Evolutionary conservation across 371 early-diverging fungal species (phyloP), one percentile per base, ranked within the genome.

Genomic region (Catenaria anguillulae): DNA sequence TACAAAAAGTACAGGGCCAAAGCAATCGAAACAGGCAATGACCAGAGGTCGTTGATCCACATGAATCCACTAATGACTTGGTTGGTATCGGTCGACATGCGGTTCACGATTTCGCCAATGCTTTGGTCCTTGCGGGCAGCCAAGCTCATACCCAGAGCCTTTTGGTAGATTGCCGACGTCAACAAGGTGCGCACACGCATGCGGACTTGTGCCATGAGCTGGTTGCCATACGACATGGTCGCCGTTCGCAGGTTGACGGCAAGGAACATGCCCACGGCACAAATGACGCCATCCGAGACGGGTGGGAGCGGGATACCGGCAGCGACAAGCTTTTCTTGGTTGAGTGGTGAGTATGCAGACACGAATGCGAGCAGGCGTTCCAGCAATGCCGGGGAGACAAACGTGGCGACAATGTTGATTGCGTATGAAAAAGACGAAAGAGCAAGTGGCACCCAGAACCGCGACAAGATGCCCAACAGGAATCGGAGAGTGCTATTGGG

Each of bases 11-110:
- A 72, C 55, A 96, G 73, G 6, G 90, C 85, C 50, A 94, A 65
- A 0, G 74, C 62, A 48, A 93, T 90, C 72, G 93, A 92, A 64
- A 93, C 82, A 23, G 92, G 89, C n/a, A 89, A 86, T 65, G 87
- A 84, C 92, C 19, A 26, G 12, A 19, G 12, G 2, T 48, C 48
- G 29, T n/a, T n/a, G 54, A 19, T 8, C 1, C 19, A 19, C 5
- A 46, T 15, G 48, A 24, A 12, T 24, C 24, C 24, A 19, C 12
- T 48, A 23, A 48, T 24, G 2, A 48, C n/a, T 12, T 19, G 24
- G 48, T n/a, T 19, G 19, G 48, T n/a, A 8, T 48, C 29, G 48
- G 24, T 24, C n/a, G n/a, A n/a, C 48, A 19, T 78, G n/a, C 77
- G 72, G 71, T 85, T 91, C 52, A 88, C 87, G 17, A 97, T 77